Conservation (phyloP, 495 filamentous ascomycete genomes). For the Daldinia loculata region DNA sequence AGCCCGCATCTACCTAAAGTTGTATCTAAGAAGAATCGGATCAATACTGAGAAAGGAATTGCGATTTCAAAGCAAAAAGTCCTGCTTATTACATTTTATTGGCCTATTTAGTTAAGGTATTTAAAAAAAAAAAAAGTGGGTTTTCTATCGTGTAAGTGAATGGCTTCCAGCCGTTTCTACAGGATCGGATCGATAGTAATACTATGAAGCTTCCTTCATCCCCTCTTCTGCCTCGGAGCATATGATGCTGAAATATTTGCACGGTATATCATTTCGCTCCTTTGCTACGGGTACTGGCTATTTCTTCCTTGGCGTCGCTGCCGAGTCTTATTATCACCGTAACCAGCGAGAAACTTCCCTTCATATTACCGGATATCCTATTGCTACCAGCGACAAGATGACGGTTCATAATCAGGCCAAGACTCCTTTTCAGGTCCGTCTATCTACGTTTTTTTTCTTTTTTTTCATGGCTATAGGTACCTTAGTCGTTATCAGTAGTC, state of each 20-base stretch:
- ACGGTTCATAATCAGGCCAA: conserved; percentile 45
- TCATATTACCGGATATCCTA: conserved; percentile 13
- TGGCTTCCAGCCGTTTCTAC: conserved; percentile 28
- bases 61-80: conserved; percentile 55
- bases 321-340: conserved; percentile 39
- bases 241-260: conserved; percentile 40
- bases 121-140: conserved; percentile 14
- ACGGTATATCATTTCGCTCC: conserved; percentile 32
- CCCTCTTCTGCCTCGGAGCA: background rate
- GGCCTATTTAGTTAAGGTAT: background rate
- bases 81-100: conserved; percentile 33
- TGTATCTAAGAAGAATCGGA: background rate
- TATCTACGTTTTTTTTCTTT: conserved; percentile 1
- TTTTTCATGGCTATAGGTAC: background rate
- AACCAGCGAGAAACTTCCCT: conserved; percentile 28
- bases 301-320: conserved; percentile 31
- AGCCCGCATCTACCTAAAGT: background rate
- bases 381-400: conserved; percentile 27
- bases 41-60: background rate
- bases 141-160: conserved; percentile 45
- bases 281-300: conserved; percentile 30
- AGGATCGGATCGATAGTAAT: background rate
- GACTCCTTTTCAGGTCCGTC: conserved; percentile 58
- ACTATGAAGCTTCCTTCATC: conserved; percentile 19
- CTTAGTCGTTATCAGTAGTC: background rate